Percentiles rank a stretch among this genome's conserved stretches.
phyloP scores from a whole-genome alignment of 441 rosid genomes.

The Adansonia madagascariensis region DNA sequence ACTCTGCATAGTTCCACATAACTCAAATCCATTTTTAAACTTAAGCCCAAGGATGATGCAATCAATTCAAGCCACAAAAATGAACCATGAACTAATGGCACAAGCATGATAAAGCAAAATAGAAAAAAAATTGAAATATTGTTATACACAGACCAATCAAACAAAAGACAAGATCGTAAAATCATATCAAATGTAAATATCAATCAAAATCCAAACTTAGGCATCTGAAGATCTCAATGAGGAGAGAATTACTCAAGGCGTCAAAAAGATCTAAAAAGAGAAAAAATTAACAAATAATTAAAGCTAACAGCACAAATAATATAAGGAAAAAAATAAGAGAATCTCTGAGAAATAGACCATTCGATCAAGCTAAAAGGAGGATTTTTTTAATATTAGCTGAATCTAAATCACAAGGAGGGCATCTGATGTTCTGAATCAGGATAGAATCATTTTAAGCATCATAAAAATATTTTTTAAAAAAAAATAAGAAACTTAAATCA shows the following conservation, averaged over 20 bases:
- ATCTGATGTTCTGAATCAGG: background rate
- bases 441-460: background rate
- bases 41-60: background rate
- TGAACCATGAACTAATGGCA: background rate
- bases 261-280: background rate
- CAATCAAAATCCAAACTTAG: background rate
- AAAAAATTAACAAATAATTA: background rate
- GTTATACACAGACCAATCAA: background rate
- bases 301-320: background rate
- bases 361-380: background rate
- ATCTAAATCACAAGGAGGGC: background rate
- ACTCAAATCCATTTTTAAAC: background rate
- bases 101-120: background rate
- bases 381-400: too few species aligned
- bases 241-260: background rate
- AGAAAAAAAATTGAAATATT: background rate
- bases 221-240: background rate
- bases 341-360: background rate
- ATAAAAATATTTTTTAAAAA: background rate
- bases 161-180: background rate
- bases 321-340: background rate
- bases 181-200: too few species aligned
- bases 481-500: background rate
- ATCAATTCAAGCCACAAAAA: background rate
- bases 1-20: conserved; percentile 18